Percentiles rank a stretch among this genome's conserved stretches.
phyloP scores from a whole-genome alignment of 352 stramenopile genomes.

The Pythium volutum region DNA sequence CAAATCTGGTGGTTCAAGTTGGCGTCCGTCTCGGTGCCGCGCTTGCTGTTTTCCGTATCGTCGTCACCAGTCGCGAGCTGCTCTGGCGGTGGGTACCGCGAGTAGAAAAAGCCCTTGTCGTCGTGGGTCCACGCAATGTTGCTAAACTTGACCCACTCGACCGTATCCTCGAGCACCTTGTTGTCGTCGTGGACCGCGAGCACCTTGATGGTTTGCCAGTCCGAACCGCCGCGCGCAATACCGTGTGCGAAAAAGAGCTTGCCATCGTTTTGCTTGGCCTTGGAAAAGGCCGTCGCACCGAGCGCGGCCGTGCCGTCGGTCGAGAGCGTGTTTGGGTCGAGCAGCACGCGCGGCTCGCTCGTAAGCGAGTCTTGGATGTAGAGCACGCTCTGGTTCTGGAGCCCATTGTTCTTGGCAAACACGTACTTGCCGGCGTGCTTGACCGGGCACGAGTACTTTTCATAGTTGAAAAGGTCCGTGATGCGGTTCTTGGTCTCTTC shows the following conservation, averaged over 20 bases:
- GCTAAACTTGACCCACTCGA: conserved; percentile 90
- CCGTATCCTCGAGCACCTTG: conserved; percentile 67
- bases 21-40: conserved; percentile 73
- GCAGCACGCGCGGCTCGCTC: conserved; percentile 58
- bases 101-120: conserved; percentile 87
- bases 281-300: conserved; percentile 59
- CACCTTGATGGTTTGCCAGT: conserved; percentile 88
- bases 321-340: conserved; percentile 82
- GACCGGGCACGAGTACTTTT: conserved; percentile 78
- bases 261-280: conserved; percentile 54
- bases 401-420: conserved; percentile 84
- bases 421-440: conserved; percentile 81
- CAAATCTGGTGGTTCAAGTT: conserved; percentile 82
- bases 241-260: conserved; percentile 84
- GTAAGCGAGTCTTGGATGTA: conserved; percentile 83
- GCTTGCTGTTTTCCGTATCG: conserved; percentile 42
- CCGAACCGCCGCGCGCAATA: conserved; percentile 76
- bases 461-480: conserved; percentile 87
- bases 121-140: conserved; percentile 80
- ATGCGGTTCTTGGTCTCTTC: conserved; percentile 71
- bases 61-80: conserved; percentile 50
- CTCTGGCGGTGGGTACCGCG: conserved; percentile 65
- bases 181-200: conserved; percentile 68
- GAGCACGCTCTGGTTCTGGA: conserved; percentile 87
- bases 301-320: conserved; percentile 74